Evolutionary conservation across 805 yeast genomes (phyloP).

Genomic region (Brettanomyces naardenensis): DNA sequence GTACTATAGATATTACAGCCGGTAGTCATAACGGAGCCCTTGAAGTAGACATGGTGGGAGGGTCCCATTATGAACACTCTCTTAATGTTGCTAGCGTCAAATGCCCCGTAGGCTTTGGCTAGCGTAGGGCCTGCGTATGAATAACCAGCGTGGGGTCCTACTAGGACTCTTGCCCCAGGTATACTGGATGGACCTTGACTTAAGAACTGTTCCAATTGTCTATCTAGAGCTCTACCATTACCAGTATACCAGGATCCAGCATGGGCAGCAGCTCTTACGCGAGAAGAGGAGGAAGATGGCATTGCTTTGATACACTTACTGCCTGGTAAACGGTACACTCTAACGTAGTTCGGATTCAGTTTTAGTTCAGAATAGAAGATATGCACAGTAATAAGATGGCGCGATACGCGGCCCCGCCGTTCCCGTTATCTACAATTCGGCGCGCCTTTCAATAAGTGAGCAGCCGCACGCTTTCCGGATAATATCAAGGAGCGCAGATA

Average conservation of each 20-base stretch:
- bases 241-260: slow-evolving; percentile 86
- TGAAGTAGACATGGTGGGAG: slow-evolving; percentile 81
- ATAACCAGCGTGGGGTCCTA: slow-evolving; percentile 88
- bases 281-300: not conserved
- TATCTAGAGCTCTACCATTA: slow-evolving; percentile 32
- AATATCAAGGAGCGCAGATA: too few relatives aligned
- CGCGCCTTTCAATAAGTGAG: too few relatives aligned
- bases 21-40: slow-evolving; percentile 47
- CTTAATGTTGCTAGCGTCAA: slow-evolving; percentile 51
- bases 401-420: too few relatives aligned
- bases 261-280: slow-evolving; percentile 58
- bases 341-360: too few relatives aligned
- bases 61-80: slow-evolving; percentile 85
- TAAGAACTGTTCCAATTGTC: slow-evolving; percentile 45
- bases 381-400: too few relatives aligned
- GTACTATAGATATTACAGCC: slow-evolving; percentile 56
- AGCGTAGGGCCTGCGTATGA: slow-evolving; percentile 71
- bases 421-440: too few relatives aligned
- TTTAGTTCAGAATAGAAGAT: too few relatives aligned
- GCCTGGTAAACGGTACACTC: too few relatives aligned
- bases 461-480: too few relatives aligned
- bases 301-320: not conserved
- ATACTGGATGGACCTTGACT: slow-evolving; percentile 26
- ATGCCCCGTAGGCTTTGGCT: slow-evolving; percentile 65
- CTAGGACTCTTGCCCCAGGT: slow-evolving; percentile 39